Base-by-base conservation (phyloP, 2,329 filamentous ascomycete genomes). In the Juglanconis oblonga region DNA sequence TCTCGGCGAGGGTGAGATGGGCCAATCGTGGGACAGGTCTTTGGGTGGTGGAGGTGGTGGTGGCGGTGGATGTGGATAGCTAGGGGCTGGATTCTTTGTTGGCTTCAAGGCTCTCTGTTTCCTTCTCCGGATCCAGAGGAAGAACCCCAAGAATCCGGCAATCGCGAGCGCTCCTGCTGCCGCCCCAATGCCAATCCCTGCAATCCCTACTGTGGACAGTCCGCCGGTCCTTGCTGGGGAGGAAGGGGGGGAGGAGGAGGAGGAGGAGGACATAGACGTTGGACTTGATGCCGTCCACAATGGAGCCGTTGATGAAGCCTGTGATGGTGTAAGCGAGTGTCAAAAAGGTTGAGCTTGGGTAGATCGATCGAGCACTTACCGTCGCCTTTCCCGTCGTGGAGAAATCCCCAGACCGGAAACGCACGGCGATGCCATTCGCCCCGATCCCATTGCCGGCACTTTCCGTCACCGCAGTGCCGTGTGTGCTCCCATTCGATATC, bases 161-260 rank as follows among this genome's bases (percentile, higher is more conserved):
- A 64, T 24, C 11, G 68, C 47, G 14, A 71, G 61, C n/a, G 57
- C 63, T 10, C 47, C 64, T 3, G 64, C 62, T 8, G 57, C 68
- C 6, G 65, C 64, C n/a, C 68, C 69, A 38, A 69, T 56, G 10
- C 61, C 67, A 53, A 69, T 70, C 24, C 68, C 69, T 36, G 64
- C 65, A 31, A 49, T 67, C 59, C 4, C 61, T 56, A 47, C 65
- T 66, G 63, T 64, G 62, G 33, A 71, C 45, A 36, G 63, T 35
- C 58, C 60, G 40, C 11, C 40, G 11, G 38, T 14, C 14, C 44
- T 49, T 29, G 52, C 42, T 51, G 55, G 35, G 5, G 50, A 24
- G 6, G 55, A 11, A 8, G 55, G 6, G 40, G 17, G 17, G 17
- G 17, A 24, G 17, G 17, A 24, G 17, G 17, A 24, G 17, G 17